Conservation (phyloP, 169 alveolate genomes). For the Eimeria falciformis region DNA sequence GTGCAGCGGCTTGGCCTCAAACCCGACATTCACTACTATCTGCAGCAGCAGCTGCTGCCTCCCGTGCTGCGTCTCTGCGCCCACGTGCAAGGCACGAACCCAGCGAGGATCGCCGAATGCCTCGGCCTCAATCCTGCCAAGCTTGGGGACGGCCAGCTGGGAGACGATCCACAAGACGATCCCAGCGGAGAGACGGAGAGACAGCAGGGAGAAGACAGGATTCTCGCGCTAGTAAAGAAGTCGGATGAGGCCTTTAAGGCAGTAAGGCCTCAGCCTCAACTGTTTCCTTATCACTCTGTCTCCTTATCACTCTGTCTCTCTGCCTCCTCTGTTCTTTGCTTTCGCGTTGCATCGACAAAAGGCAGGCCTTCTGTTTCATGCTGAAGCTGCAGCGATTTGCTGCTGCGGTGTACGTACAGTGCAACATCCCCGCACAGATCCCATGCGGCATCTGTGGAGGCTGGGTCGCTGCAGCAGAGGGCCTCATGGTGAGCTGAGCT, state of each 20-base stretch:
- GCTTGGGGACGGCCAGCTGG: conserved; percentile 1
- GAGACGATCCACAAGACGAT: background rate
- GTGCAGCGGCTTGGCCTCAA: conserved; percentile 10
- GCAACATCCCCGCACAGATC: conserved; percentile 33
- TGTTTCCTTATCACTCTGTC: background rate
- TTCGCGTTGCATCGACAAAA: no score
- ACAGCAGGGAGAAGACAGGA: conserved; percentile 55
- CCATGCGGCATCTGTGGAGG: conserved; percentile 2
- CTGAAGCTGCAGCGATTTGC: background rate
- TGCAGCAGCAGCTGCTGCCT: conserved; percentile 94
- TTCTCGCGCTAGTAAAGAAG: conserved; percentile 21
- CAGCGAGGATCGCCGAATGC: conserved; percentile 78
- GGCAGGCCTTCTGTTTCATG: background rate
- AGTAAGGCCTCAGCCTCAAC: conserved; percentile 10
- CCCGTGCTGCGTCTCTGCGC: conserved; percentile 94
- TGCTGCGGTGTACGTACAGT: background rate
- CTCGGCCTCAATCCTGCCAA: conserved; percentile 73
- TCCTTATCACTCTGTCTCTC: background rate
- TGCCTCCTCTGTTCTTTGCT: no score
- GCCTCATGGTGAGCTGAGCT: background rate
- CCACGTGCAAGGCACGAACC: conserved; percentile 92
- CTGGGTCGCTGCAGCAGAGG: background rate
- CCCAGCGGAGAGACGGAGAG: conserved; percentile 31
- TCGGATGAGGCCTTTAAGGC: conserved; percentile 44
- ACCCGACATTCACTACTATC: conserved; percentile 85